Evolutionary conservation across 2,329 filamentous ascomycete genomes (phyloP).

Genomic region (Trichoderma oligosporum): DNA sequence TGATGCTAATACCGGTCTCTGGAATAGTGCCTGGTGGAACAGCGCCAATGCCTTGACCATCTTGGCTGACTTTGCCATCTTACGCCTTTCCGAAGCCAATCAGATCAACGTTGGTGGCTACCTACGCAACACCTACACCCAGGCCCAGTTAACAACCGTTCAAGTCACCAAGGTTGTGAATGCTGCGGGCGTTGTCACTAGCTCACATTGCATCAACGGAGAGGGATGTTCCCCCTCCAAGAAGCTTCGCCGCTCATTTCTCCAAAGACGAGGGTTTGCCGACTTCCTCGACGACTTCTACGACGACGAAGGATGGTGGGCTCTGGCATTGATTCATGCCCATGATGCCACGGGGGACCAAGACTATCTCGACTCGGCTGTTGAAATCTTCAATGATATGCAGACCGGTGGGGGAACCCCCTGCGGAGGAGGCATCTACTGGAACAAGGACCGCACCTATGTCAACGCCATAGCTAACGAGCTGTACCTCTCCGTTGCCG

Average conservation of each 20-base stretch:
- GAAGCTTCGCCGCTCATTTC: conserved; percentile 29
- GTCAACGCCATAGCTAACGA: conserved; percentile 58
- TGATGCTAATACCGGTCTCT: conserved; percentile 56
- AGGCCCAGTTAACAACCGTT: conserved; percentile 42
- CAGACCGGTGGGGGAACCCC: conserved; percentile 44
- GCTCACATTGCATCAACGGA: conserved; percentile 28
- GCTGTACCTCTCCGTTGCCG: conserved; percentile 52
- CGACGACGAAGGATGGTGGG: conserved; percentile 64
- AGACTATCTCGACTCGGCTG: conserved; percentile 52
- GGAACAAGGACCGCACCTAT: conserved; percentile 49
- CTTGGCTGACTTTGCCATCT: conserved; percentile 51
- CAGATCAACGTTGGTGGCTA: conserved; percentile 38
- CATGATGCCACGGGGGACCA: conserved; percentile 51
- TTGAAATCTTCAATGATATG: conserved; percentile 55
- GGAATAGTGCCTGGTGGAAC: conserved; percentile 70
- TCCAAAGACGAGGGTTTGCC: conserved; percentile 32
- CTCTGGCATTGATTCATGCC: conserved; percentile 53
- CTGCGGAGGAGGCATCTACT: conserved; percentile 55
- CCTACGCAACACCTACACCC: conserved; percentile 44
- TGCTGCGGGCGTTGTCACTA: conserved; percentile 33
- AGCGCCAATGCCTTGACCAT: conserved; percentile 63
- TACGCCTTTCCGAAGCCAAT: conserved; percentile 35
- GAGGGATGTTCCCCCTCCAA: not conserved
- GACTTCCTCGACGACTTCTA: conserved; percentile 52
- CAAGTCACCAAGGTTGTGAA: conserved; percentile 38